Percentiles rank a stretch among this genome's conserved stretches.
Conservation (phyloP, 257 asterid genomes). For the Lycium barbarum region DNA sequence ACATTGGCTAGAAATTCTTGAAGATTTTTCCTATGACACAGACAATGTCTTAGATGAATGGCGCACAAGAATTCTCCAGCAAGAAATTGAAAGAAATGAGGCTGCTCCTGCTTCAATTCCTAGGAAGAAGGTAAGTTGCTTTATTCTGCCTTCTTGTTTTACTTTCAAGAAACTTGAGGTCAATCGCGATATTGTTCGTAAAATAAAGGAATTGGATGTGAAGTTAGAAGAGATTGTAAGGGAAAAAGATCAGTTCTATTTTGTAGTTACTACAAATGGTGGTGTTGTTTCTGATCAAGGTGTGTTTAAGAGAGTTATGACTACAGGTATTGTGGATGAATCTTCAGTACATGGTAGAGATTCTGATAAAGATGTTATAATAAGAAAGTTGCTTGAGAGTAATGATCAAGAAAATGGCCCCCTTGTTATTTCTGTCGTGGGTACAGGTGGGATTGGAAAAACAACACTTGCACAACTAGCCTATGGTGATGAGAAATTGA, state of each 20-base stretch:
- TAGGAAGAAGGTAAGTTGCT: conserved; percentile 28
- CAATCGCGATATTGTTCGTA: conserved; percentile 26
- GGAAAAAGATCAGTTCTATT: conserved; percentile 31
- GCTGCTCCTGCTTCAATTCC: neutral
- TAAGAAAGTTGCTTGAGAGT: conserved; percentile 35
- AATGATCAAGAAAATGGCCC: conserved; percentile 5
- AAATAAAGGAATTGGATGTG: conserved; percentile 31
- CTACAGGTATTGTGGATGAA: conserved; percentile 35
- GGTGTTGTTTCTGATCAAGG: conserved; percentile 7
- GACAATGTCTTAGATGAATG: conserved; percentile 38
- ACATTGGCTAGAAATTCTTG: conserved; percentile 33
- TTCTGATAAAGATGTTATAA: conserved; percentile 32
- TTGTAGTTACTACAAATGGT: neutral
- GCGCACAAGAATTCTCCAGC: conserved; percentile 9
- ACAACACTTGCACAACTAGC: conserved; percentile 50
- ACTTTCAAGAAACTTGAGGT: conserved; percentile 5
- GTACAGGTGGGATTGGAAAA: conserved; percentile 55
- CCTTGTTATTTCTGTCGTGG: conserved; percentile 45
- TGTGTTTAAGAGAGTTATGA: conserved; percentile 16
- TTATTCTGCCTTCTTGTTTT: conserved; percentile 29
- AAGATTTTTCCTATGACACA: conserved; percentile 32
- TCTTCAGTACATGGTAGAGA: conserved; percentile 39
- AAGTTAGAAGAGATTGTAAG: conserved; percentile 26
- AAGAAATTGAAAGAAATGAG: neutral
- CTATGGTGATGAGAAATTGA: conserved; percentile 33